Evolutionary conservation across 768 basidiomycete species (phyloP), one percentile per base, ranked within the genome.

Genomic region (Saitozyma sp.): DNA sequence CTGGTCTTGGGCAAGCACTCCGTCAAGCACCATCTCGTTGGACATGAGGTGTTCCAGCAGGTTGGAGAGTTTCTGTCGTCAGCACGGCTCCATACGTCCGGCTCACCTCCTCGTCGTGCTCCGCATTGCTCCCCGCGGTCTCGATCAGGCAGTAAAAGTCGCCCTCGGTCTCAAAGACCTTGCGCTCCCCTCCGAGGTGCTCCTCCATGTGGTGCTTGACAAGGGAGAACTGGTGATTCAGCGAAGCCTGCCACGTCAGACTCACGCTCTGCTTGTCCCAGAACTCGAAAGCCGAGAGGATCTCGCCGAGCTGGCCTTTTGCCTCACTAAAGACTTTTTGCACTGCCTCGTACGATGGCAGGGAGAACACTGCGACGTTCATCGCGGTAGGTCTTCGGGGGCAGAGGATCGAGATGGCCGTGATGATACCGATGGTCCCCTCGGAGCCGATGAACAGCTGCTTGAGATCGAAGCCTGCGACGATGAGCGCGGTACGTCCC

Each of bases 401-500:
- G 19, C 94, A 91, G 64, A 97, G 84, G 74, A 99, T 94, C 4
- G 94, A 96, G 45, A 97, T 90, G 20, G 86, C 96, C 10, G 96
- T 99, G 63, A 99, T 87, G 59, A 99, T 83, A 50, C 96, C 96
- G 20, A 99, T 87, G 0, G 95, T 97, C 56, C 96, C 96, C 78
- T 99, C 96, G 7, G 90, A 88, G 11, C 96, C 96, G 68, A 99
- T 96, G 81, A 98, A 99, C 16, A 99, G 85, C 74, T 99, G 96
- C 80, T 99, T 98, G 51, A 99, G 83, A 79, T 99, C 96, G 77
- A 96, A 97, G 11, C 96, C 95, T 92, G 69, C 45, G 16, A 46
- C 20, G 50, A 43, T 38, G 20, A 51, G 52, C 53, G 1, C 8
- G 7, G n/a, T n/a, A 13, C 19, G 10, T 37, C 9, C 8, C 48